Conservation (phyloP, 176 grass and related monocot species). For the Chloris gayana region DNA sequence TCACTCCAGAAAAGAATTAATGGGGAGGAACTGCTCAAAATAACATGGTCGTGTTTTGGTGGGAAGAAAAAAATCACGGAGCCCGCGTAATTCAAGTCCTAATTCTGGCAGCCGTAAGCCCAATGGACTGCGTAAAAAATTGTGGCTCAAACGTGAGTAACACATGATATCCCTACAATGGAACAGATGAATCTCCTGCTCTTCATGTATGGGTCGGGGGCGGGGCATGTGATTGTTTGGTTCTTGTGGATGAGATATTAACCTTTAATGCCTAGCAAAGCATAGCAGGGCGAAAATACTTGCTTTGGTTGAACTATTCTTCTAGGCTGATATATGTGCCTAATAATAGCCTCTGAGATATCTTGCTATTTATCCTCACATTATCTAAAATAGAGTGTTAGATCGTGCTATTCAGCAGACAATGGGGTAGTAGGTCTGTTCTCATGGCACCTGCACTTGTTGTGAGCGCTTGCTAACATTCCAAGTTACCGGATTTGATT, state of each 20-base stretch:
- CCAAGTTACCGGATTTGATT: too few species aligned
- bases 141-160: neutral
- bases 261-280: neutral
- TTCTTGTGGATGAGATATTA: neutral
- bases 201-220: neutral
- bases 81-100: neutral
- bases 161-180: neutral
- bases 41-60: neutral
- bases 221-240: neutral
- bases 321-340: too few species aligned
- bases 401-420: too few species aligned
- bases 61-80: neutral
- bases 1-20: neutral
- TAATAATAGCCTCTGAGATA: too few species aligned
- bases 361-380: too few species aligned
- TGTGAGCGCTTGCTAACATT: too few species aligned
- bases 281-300: too few species aligned
- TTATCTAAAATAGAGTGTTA: too few species aligned
- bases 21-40: neutral
- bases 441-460: too few species aligned
- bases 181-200: neutral
- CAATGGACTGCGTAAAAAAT: neutral
- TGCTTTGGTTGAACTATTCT: too few species aligned
- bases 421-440: too few species aligned
- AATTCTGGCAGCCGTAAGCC: neutral